Base-by-base conservation (phyloP, 495 filamentous ascomycete species). In the Echria macrotheca region DNA sequence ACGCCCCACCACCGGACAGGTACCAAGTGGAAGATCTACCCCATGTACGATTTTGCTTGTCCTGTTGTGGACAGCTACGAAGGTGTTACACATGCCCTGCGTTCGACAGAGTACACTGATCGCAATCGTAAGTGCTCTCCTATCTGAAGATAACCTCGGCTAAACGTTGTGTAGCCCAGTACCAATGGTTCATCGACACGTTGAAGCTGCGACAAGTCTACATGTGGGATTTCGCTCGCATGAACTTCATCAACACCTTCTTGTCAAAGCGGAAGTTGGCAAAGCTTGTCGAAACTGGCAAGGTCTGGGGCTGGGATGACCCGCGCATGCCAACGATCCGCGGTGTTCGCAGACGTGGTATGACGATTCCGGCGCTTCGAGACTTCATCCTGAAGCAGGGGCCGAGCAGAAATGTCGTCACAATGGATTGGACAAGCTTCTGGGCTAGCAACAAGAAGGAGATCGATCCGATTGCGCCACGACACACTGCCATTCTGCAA, bases 391-490 rank as follows among this genome's bases (percentile, higher is more conserved):
- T 95, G 23, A 91, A 88, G 69, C 91, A 96, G 67, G 91, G 91
- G 0, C 90, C 90, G 2, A 87, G 83, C 51, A 84, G 87, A 57
- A 91, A 91, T 68, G 85, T 95, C 36, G 85, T 86, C 52, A 88
- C 87, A 53, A 85, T 91, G 61, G 90, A 96, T 72, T 96, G 91
- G 91, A 81, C 81, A 53, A 75, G 78, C 44, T 88, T 96, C 75
- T 95, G 91, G 91, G 87, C 89, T 7, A 87, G 83, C 43, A 96
- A 96, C 76, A 95, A 93, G 74, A 95, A 94, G 69, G 84, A 89
- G 58, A 94, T 96, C 55, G 91, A 96, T 64, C 91, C 91, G 2
- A 75, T 94, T 49, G 81, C 88, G 17, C 82, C 86, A 3, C 84
- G 91, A 40, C 88, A 91, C 72, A 94, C 88, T 6, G 89, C 89